Conservation (phyloP, 306 rosid species). For the Sicyos baderoa region DNA sequence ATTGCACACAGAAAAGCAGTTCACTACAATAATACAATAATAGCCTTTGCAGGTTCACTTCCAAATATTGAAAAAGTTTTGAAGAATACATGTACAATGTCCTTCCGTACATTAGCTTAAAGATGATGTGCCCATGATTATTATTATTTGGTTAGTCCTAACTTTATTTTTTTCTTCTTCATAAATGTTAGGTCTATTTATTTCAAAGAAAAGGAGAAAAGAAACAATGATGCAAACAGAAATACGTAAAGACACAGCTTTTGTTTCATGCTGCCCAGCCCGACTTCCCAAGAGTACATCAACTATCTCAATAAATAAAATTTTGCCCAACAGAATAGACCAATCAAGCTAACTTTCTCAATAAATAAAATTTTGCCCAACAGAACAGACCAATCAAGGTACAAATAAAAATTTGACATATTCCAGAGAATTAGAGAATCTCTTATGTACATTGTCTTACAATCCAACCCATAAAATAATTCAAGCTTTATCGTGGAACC, state of each 20-base stretch:
- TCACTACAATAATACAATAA: not conserved
- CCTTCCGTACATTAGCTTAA: not conserved
- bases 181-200: not conserved
- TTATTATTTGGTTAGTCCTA: not conserved
- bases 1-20: not conserved
- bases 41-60: slow-evolving; percentile 11
- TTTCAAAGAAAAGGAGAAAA: not conserved
- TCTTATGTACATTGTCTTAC: not conserved
- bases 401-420: not conserved
- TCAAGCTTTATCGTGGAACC: not conserved
- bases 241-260: not conserved
- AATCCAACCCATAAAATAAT: not conserved
- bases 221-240: slow-evolving; percentile 6
- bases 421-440: not conserved
- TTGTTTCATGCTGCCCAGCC: not conserved
- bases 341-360: not conserved
- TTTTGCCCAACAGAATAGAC: not conserved
- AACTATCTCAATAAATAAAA: not conserved
- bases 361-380: not conserved
- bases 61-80: not conserved
- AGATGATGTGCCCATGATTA: not conserved
- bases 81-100: not conserved
- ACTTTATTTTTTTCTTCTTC: not conserved
- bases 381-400: not conserved
- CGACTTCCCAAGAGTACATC: not conserved